phyloP scores from a whole-genome alignment of 1,139 yeast species.

The Hansenula sp. region DNA sequence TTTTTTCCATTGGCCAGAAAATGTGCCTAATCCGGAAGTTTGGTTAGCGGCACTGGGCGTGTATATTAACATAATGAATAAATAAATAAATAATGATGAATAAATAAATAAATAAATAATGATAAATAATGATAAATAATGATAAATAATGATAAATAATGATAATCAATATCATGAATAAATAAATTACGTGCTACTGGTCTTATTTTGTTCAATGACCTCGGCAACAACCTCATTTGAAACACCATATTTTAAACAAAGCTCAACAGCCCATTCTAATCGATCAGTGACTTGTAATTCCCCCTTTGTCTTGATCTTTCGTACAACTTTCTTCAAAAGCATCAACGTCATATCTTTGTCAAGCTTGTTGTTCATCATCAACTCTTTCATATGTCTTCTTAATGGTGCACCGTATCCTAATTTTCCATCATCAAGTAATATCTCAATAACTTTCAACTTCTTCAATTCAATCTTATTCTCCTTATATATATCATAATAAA shows the following conservation, averaged over 20 bases:
- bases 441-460: neutral
- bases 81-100: slow-evolving; percentile 2
- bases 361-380: slow-evolving; percentile 1
- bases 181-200: neutral
- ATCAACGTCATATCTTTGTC: slow-evolving; percentile 6
- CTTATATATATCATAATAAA: neutral
- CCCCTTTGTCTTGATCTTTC: slow-evolving; percentile 1
- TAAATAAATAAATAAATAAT: slow-evolving; percentile 6
- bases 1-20: slow-evolving; percentile 11
- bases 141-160: slow-evolving; percentile 4
- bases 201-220: neutral
- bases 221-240: neutral
- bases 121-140: slow-evolving; percentile 2
- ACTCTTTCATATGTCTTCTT: neutral
- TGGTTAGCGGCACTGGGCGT: no score
- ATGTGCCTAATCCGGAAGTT: neutral
- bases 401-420: neutral
- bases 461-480: neutral
- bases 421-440: neutral
- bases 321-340: slow-evolving; percentile 6
- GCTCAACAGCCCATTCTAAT: slow-evolving; percentile 4
- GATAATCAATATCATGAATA: slow-evolving; percentile 3
- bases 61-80: neutral
- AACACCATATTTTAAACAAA: slow-evolving; percentile 7
- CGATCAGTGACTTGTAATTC: slow-evolving; percentile 6